Base-by-base conservation (phyloP, 257 asterid genomes). In the Fraxinus anomala region DNA sequence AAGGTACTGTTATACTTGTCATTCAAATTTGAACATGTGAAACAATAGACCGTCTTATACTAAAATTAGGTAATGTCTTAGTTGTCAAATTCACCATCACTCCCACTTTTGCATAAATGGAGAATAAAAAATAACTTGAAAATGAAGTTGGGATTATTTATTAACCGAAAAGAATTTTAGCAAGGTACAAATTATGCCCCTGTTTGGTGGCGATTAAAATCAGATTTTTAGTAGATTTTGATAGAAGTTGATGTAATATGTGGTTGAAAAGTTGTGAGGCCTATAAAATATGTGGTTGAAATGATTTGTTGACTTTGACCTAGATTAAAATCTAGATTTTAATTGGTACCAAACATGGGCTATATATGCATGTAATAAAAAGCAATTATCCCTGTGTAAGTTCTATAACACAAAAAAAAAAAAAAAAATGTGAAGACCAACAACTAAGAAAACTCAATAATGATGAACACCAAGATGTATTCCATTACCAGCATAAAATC, bases 401-500 rank as follows among this genome's bases (percentile, higher is more conserved):
- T 59, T n/a, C 67, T 59, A n/a, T 61, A 61, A 21, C 14, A 23
- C 31, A 23, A 3, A 61, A 61, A 61, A 59, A 30, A 61, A 59
- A 30, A 30, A 31, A 31, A 59, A 61, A 54, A 19, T 2, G 65
- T 9, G 33, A 7, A 8, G 30, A 61, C 33, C 23, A 49, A 79
- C 21, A 24, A 8, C 36, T 23, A 61, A 24, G 12, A 73, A 7
- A 37, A 19, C 19, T 14, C 28, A 49, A 34, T 37, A 71, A 21
- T n/a, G 63, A 21, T 14, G 31, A 10, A 21, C 68, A 61, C 14
- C 13, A 23, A 61, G 14, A n/a, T 61, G 68, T 61, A 61, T 6
- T 23, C 68, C 30, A n/a, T 61, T 61, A 94, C 99, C 98, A 40
- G 98, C 97, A 84, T 96, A 96, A 34, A 70, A 96, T 81, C 98